These are phyloP conservation scores for Colletotrichum noveboracense DNA, from an alignment of 2,329 filamentous ascomycete genomes.

Conservation along the genomic window DNA sequence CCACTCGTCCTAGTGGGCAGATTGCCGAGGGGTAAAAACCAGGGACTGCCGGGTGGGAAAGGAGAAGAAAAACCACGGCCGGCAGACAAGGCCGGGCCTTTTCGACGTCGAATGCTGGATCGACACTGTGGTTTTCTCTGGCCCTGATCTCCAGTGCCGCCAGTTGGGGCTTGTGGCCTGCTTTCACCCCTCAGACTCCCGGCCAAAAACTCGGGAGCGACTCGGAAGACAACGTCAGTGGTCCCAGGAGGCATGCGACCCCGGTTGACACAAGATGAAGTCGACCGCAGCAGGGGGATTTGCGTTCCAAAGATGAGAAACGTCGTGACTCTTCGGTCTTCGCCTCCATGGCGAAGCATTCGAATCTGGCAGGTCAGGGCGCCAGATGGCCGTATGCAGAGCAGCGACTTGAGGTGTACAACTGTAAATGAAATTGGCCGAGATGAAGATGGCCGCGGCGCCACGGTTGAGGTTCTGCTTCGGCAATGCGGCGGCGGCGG, in stretches of 20 bases:
- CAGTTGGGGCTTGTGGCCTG: constrained; percentile 1
- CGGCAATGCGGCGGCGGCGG: constrained; percentile 13
- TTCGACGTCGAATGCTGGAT: not conserved
- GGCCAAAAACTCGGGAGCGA: constrained; percentile 9
- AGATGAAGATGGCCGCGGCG: constrained; percentile 12
- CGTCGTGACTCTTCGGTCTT: not conserved
- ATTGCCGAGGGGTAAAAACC: constrained; percentile 20
- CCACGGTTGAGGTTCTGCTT: constrained; percentile 17
- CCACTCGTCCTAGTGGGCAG: constrained; percentile 18
- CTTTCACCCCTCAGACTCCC: not conserved
- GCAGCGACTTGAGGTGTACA: not conserved
- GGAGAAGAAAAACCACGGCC: not conserved
- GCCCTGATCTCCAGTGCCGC: constrained; percentile 1
- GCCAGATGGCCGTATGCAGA: not conserved
- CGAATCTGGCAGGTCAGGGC: constrained; percentile 6
- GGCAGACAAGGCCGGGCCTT: not conserved
- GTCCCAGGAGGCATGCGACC: constrained; percentile 9
- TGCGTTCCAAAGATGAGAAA: constrained; percentile 9
- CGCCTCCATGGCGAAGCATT: not conserved
- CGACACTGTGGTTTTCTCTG: not conserved
- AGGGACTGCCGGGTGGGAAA: constrained; percentile 7
- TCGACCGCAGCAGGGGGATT: constrained; percentile 10
- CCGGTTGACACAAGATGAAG: constrained; percentile 7
- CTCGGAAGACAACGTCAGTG: constrained; percentile 6
- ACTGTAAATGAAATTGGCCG: constrained; percentile 3